Evolutionary conservation across 306 rosid genomes (phyloP).

Genomic region (Luffa acutangula): DNA sequence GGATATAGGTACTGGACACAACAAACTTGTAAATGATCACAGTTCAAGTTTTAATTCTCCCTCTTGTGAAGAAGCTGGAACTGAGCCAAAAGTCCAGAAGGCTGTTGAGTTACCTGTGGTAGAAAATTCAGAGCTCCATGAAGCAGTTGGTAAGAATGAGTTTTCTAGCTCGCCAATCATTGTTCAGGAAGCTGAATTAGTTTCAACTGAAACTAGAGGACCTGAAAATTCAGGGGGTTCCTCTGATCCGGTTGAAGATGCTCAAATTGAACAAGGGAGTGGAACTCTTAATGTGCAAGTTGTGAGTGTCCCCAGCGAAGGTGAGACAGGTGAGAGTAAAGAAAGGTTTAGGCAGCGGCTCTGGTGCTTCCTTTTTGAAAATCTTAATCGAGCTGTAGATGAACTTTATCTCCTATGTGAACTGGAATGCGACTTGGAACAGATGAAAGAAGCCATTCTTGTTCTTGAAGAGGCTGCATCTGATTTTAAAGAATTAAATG

Average conservation of each 20-base stretch:
- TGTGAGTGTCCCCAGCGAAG: constrained; percentile 44
- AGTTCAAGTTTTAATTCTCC: constrained; percentile 12
- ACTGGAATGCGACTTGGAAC: constrained; percentile 87
- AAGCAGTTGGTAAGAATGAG: constrained; percentile 18
- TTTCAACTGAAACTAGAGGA: constrained; percentile 16
- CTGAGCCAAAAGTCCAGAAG: constrained; percentile 20
- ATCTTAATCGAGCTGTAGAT: constrained; percentile 96
- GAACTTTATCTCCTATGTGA: constrained; percentile 99
- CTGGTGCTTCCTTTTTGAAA: constrained; percentile 98
- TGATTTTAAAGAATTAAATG: constrained; percentile 76
- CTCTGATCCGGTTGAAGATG: constrained; percentile 25
- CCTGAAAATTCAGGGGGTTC: constrained; percentile 23
- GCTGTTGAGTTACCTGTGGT: constrained; percentile 21
- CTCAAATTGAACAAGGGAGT: constrained; percentile 21
- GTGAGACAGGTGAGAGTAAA: constrained; percentile 70
- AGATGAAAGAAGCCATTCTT: constrained; percentile 97
- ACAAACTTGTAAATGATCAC: constrained; percentile 21
- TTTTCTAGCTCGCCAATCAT: constrained; percentile 19
- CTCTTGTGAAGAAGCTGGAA: constrained; percentile 14
- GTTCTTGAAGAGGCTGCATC: constrained; percentile 96
- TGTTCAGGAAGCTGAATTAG: constrained; percentile 22
- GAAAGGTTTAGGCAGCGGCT: constrained; percentile 96
- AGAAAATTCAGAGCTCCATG: constrained; percentile 16
- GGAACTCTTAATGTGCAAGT: constrained; percentile 31
- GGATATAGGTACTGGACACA: constrained; percentile 25